Percentiles rank a stretch among this genome's conserved stretches.
Conservation (phyloP, 2,329 filamentous ascomycete species). For the Atkinsonella texensis region DNA sequence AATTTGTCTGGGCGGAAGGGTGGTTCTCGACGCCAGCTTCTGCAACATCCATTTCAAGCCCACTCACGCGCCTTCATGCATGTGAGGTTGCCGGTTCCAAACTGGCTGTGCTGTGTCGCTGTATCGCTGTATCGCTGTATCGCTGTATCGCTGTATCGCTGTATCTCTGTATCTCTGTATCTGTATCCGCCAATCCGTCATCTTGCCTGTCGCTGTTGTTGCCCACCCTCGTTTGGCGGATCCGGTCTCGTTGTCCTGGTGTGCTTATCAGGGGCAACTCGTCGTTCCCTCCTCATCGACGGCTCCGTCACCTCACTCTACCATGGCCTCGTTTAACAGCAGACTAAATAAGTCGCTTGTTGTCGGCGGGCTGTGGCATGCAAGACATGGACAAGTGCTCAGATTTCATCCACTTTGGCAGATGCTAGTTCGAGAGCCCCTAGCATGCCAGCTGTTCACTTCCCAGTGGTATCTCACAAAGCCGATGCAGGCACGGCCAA, state of each 20-base stretch:
- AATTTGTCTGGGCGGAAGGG: too few species aligned
- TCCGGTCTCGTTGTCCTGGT: not conserved
- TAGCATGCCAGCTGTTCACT: not conserved
- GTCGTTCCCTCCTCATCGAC: not conserved
- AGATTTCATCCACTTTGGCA: slow-evolving; percentile 1
- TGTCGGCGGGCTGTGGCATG: slow-evolving; percentile 4
- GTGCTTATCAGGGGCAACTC: not conserved
- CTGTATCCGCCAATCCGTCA: not conserved
- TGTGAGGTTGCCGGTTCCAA: too few species aligned
- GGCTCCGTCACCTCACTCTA: too few species aligned
- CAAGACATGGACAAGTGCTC: slow-evolving; percentile 6
- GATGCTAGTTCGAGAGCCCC: not conserved
- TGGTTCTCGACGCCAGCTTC: too few species aligned
- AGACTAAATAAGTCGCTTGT: not conserved
- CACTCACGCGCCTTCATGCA: too few species aligned
- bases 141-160: too few species aligned
- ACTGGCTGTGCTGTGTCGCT: too few species aligned
- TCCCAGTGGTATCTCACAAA: not conserved
- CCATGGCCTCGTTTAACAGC: not conserved
- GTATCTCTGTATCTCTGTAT: too few species aligned
- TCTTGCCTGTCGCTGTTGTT: not conserved
- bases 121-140: too few species aligned
- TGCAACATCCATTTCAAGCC: too few species aligned
- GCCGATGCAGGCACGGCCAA: too few species aligned
- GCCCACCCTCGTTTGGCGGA: too few species aligned